Percentiles rank a stretch among this genome's conserved stretches.
These are phyloP conservation scores for Phytopythium mirpurense DNA, from an alignment of 352 stramenopile species.

Conservation along the genomic window DNA sequence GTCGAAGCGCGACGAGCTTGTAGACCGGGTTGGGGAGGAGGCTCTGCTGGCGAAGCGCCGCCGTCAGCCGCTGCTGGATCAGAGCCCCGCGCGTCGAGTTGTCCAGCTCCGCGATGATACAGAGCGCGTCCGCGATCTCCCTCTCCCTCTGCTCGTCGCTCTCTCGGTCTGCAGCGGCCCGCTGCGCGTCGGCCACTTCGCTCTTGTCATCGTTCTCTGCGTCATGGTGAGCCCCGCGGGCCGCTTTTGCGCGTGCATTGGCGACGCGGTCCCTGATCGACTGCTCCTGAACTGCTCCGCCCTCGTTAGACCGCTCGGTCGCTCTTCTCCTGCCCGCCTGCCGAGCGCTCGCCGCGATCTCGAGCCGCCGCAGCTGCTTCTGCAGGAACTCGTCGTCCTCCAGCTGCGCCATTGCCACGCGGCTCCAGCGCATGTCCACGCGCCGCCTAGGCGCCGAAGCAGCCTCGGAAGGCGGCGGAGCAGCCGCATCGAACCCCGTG, in stretches of 20 bases:
- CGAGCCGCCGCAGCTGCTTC: conserved; percentile 58
- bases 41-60: conserved; percentile 30
- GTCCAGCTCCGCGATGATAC: conserved; percentile 42
- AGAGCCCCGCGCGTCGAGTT: conserved; percentile 33
- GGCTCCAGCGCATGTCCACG: conserved; percentile 60
- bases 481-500: conserved; percentile 19
- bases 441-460: conserved; percentile 8
- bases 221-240: conserved; percentile 14
- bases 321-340: conserved; percentile 5
- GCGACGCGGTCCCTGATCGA: conserved; percentile 20
- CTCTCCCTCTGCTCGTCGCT: conserved; percentile 17
- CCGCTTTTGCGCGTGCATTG: conserved; percentile 15
- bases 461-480: neutral
- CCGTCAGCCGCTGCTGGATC: conserved; percentile 44
- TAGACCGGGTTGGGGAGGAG: conserved; percentile 51
- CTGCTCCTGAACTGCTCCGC: conserved; percentile 5
- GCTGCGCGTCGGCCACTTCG: neutral
- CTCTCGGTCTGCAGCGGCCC: conserved; percentile 1
- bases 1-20: conserved; percentile 41
- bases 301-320: neutral
- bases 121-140: conserved; percentile 42
- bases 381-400: conserved; percentile 61
- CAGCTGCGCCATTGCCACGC: conserved; percentile 56
- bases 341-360: conserved; percentile 33
- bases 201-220: conserved; percentile 19